phyloP scores from a whole-genome alignment of 2,329 filamentous ascomycete genomes.

The Xylariaceae sp. region DNA sequence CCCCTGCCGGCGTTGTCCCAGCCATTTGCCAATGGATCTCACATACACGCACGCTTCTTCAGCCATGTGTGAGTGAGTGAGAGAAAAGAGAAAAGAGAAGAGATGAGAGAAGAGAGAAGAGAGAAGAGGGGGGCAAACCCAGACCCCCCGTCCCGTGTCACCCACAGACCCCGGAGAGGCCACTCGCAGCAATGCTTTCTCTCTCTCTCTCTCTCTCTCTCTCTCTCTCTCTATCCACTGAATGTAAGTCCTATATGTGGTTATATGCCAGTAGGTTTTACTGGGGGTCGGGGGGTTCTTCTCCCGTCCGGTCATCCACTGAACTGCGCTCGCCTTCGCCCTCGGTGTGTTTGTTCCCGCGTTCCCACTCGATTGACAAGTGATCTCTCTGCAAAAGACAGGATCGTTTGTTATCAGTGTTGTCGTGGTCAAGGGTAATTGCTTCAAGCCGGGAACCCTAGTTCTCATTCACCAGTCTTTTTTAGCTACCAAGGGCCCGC shows the following conservation, averaged over 20 bases:
- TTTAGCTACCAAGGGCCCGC: background rate
- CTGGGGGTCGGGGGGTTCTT: conserved; percentile 3
- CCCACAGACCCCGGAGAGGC: conserved; percentile 11
- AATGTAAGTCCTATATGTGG: background rate
- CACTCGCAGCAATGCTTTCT: conserved; percentile 14
- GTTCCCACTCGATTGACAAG: background rate
- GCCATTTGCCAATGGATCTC: background rate
- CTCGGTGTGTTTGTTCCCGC: conserved; percentile 4
- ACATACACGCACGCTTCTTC: background rate
- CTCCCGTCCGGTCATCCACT: background rate
- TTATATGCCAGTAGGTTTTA: conserved; percentile 6
- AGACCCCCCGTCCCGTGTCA: conserved; percentile 6
- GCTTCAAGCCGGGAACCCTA: background rate
- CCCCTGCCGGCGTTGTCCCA: conserved; percentile 5
- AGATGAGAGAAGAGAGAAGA: background rate
- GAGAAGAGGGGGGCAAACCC: conserved; percentile 11
- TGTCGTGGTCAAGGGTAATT: background rate
- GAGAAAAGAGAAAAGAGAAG: too few species aligned
- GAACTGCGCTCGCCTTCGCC: background rate
- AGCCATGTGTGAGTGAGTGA: background rate
- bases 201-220: background rate
- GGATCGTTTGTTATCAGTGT: background rate
- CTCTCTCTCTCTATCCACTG: too few species aligned
- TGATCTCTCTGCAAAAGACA: conserved; percentile 1
- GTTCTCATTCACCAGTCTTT: background rate